phyloP scores from a whole-genome alignment of 768 basidiomycete species.

The Phlebiopsis flavidoalba region DNA sequence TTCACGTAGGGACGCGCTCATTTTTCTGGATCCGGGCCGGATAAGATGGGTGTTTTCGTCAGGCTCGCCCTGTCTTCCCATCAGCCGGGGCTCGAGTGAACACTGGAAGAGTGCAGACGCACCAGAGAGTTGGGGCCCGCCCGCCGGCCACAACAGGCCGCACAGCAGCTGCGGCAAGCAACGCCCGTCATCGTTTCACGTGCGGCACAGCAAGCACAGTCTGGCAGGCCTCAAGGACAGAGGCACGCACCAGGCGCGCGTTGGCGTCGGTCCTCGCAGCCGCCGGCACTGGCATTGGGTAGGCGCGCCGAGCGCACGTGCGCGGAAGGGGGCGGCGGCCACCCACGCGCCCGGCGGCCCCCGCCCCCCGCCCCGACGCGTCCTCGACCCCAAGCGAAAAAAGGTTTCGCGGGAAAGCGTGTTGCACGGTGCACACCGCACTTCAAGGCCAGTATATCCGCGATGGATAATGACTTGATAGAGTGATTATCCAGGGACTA shows the following conservation, averaged over 20 bases:
- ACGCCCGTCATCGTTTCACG: background rate
- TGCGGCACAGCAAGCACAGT: background rate
- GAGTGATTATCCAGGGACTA: too few species aligned
- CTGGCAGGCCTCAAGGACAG: background rate
- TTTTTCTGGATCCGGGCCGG: conserved; percentile 19
- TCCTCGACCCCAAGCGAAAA: background rate
- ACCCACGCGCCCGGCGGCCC: too few species aligned
- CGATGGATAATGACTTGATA: too few species aligned
- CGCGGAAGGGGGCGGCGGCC: too few species aligned
- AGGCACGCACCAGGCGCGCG: background rate
- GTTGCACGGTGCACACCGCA: background rate
- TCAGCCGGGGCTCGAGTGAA: background rate
- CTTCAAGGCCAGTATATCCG: too few species aligned
- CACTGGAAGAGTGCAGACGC: background rate
- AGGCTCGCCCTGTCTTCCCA: conserved; percentile 14
- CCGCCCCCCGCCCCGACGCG: too few species aligned
- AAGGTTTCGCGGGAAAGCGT: background rate
- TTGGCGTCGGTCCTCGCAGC: background rate
- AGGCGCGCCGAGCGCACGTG: background rate
- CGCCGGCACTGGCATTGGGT: too few species aligned
- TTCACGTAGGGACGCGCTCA: conserved; percentile 23
- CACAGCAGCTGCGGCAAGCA: background rate
- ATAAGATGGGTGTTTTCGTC: conserved; percentile 30
- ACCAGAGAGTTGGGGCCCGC: background rate
- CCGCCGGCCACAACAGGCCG: background rate